Evolutionary conservation across 805 yeast species (phyloP).

Genomic region (Saturnispora diversa): DNA sequence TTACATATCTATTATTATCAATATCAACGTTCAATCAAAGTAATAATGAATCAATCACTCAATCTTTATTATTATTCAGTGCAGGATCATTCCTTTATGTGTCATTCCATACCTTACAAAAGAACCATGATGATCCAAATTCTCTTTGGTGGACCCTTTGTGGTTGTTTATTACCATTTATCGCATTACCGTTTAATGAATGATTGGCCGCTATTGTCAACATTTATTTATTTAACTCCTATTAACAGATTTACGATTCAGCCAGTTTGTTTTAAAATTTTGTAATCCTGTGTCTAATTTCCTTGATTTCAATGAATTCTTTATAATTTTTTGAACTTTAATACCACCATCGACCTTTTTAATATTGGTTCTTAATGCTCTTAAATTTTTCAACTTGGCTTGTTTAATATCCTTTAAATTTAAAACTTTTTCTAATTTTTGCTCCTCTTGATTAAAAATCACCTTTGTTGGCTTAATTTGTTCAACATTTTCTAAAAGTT

Average conservation of each 20-base stretch:
- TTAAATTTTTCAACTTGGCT: constrained; percentile 21
- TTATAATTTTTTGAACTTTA: constrained; percentile 30
- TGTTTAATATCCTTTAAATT: constrained; percentile 13
- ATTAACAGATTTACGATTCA: constrained; percentile 5
- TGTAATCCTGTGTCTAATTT: constrained; percentile 7
- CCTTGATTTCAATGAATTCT: constrained; percentile 10
- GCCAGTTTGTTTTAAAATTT: constrained; percentile 8
- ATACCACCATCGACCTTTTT: constrained; percentile 36
- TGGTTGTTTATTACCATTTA: constrained; percentile 5
- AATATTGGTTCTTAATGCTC: constrained; percentile 25
- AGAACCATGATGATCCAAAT: constrained; percentile 16
- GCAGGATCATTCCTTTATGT: constrained; percentile 72
- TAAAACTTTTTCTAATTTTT: constrained; percentile 19
- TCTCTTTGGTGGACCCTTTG: not conserved
- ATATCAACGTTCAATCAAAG: constrained; percentile 10
- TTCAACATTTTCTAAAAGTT: constrained; percentile 29
- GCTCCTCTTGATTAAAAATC: constrained; percentile 20
- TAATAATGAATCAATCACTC: constrained; percentile 32
- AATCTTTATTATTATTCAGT: constrained; percentile 50
- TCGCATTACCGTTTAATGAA: constrained; percentile 7
- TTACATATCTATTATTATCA: constrained; percentile 33
- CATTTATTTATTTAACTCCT: constrained; percentile 2
- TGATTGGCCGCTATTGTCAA: too few relatives aligned
- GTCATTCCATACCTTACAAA: constrained; percentile 50
- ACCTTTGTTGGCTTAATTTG: constrained; percentile 13